Evolutionary conservation across 2,329 filamentous ascomycete species (phyloP).

Genomic region (Xylariaceae sp.): DNA sequence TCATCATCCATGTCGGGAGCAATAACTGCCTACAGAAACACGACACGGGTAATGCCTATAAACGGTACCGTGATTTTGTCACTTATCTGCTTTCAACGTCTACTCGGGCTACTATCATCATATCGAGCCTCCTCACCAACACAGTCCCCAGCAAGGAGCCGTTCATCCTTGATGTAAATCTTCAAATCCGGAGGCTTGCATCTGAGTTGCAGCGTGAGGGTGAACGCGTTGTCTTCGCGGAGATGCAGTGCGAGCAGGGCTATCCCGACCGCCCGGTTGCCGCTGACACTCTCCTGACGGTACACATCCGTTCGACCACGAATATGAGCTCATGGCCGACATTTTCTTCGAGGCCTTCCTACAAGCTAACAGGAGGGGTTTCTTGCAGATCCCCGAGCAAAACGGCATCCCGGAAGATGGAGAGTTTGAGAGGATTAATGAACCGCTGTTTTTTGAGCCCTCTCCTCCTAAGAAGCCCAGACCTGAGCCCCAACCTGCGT

Average conservation of each 20-base stretch:
- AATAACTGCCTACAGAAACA: conserved; percentile 40
- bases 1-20: conserved; percentile 41
- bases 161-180: conserved; percentile 33
- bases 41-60: conserved; percentile 29
- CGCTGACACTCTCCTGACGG: conserved; percentile 33
- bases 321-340: conserved; percentile 35
- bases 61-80: conserved; percentile 32
- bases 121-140: conserved; percentile 38
- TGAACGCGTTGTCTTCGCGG: conserved; percentile 30
- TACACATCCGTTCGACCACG: conserved; percentile 36
- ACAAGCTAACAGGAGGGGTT: conserved; percentile 31
- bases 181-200: conserved; percentile 31
- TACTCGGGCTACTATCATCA: conserved; percentile 35
- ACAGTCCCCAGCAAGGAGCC: conserved; percentile 29
- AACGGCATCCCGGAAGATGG: conserved; percentile 30
- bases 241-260: conserved; percentile 38
- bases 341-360: conserved; percentile 34
- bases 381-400: conserved; percentile 27
- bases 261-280: conserved; percentile 26
- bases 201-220: conserved; percentile 22
- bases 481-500: too few relatives aligned
- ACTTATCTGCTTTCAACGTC: conserved; percentile 34
- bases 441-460: conserved; percentile 1
- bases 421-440: conserved; percentile 15
- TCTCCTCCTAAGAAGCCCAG: neutral